Conservation (phyloP, 164 flowering plant species). For the Litsea cubeba region DNA sequence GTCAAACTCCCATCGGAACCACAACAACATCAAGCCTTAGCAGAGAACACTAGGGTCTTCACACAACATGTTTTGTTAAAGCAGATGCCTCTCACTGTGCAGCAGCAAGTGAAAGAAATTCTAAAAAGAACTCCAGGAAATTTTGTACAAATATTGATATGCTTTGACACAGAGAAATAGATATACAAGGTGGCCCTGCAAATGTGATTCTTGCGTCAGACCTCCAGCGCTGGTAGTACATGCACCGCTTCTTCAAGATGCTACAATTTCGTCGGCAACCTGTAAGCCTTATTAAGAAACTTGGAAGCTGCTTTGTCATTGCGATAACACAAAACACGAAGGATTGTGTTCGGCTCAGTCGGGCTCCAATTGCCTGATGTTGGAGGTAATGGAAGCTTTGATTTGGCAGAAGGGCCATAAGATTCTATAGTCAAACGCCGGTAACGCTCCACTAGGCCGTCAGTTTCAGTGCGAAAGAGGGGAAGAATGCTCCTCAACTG, state of each 20-base stretch:
- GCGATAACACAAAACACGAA: slow-evolving; percentile 69
- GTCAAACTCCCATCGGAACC: neutral
- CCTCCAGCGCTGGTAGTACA: neutral
- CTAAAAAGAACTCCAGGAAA: neutral
- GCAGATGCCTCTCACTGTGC: neutral
- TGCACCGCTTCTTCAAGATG: neutral
- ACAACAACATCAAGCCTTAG: neutral
- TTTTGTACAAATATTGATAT: neutral
- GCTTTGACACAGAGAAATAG: neutral
- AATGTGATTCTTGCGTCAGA: neutral
- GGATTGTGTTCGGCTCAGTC: slow-evolving; percentile 71
- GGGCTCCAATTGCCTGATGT: slow-evolving; percentile 70
- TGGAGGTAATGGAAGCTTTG: slow-evolving; percentile 69
- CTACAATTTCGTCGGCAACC: slow-evolving; percentile 64
- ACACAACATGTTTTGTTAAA: neutral
- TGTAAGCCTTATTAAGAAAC: slow-evolving; percentile 72
- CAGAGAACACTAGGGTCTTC: neutral
- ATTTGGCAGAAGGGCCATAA: slow-evolving; percentile 53
- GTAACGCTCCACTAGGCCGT: slow-evolving; percentile 50
- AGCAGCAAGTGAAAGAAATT: neutral
- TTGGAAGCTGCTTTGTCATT: slow-evolving; percentile 62
- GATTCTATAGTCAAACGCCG: slow-evolving; percentile 26
- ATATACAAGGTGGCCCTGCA: neutral
- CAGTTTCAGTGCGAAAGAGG: slow-evolving; percentile 44
- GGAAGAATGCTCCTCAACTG: slow-evolving; percentile 46